Percentiles rank a stretch among this genome's conserved stretches.
phyloP scores from a whole-genome alignment of 2,329 filamentous ascomycete species.

The Colletotrichum filicis region DNA sequence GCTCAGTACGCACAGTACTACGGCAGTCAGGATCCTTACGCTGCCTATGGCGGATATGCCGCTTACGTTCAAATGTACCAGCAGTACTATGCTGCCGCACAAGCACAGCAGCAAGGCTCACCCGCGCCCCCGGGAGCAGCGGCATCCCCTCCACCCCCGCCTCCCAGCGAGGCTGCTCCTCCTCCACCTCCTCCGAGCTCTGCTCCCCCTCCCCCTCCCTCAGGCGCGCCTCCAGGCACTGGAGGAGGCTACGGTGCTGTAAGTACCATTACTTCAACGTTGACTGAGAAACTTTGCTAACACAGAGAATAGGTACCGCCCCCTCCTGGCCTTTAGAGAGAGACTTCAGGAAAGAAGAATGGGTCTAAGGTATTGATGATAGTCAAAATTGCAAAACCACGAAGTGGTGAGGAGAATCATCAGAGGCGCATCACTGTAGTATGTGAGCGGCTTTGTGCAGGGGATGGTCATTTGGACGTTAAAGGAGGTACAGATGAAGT shows the following conservation, averaged over 20 bases:
- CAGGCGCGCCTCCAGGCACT: constrained; percentile 61
- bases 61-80: constrained; percentile 81
- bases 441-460: not conserved
- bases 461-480: not conserved
- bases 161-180: constrained; percentile 68
- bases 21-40: constrained; percentile 81
- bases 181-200: constrained; percentile 70
- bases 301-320: constrained; percentile 61
- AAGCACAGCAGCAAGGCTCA: constrained; percentile 58
- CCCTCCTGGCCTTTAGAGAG: constrained; percentile 61
- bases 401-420: not conserved
- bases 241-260: constrained; percentile 71
- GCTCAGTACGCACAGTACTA: constrained; percentile 90
- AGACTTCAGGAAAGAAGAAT: constrained; percentile 46
- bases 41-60: constrained; percentile 88
- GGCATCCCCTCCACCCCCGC: constrained; percentile 67
- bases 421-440: not conserved
- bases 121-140: constrained; percentile 60
- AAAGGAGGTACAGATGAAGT: not conserved
- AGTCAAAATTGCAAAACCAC: not conserved
- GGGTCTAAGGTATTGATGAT: not conserved
- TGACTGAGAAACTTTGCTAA: not conserved
- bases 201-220: constrained; percentile 63
- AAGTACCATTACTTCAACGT: constrained; percentile 46
- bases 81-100: constrained; percentile 71